Conservation (phyloP, 768 basidiomycete genomes). For the Xerocomellus chrysenteron region DNA sequence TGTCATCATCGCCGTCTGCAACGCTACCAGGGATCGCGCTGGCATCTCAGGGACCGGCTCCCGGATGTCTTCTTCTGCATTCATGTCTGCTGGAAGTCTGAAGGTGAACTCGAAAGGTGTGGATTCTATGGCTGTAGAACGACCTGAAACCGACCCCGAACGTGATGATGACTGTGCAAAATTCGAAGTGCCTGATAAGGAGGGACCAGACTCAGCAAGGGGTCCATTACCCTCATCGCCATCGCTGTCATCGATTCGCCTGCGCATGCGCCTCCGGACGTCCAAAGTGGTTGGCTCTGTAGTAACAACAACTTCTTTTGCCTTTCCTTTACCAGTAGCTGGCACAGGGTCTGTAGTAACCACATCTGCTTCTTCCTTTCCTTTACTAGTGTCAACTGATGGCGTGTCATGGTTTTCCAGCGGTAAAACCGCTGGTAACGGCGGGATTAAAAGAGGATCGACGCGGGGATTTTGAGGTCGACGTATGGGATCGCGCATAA, state of each 20-base stretch:
- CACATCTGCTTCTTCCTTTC: constrained; percentile 24
- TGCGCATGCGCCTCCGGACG: constrained; percentile 19
- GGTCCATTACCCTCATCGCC: neutral
- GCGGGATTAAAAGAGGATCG: constrained; percentile 12
- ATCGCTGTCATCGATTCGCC: constrained; percentile 16
- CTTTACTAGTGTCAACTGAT: constrained; percentile 15
- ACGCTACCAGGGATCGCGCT: constrained; percentile 21
- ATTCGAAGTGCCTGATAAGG: neutral
- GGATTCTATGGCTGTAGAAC: constrained; percentile 12
- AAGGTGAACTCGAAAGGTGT: constrained; percentile 29
- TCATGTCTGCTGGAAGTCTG: constrained; percentile 1
- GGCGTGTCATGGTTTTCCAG: neutral
- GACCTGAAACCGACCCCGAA: neutral
- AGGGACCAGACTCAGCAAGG: constrained; percentile 8
- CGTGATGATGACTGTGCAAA: neutral
- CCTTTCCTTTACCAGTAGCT: constrained; percentile 28
- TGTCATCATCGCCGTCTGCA: constrained; percentile 26
- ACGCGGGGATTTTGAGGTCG: constrained; percentile 14
- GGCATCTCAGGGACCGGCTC: constrained; percentile 29
- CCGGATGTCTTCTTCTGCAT: constrained; percentile 21
- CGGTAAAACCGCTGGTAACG: neutral
- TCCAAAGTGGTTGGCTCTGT: constrained; percentile 6
- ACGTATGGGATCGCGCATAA: constrained; percentile 14
- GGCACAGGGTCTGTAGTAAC: neutral
- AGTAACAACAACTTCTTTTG: constrained; percentile 7